Evolutionary conservation across 768 basidiomycete species (phyloP).

Genomic region (Tricholoma furcatifolium): DNA sequence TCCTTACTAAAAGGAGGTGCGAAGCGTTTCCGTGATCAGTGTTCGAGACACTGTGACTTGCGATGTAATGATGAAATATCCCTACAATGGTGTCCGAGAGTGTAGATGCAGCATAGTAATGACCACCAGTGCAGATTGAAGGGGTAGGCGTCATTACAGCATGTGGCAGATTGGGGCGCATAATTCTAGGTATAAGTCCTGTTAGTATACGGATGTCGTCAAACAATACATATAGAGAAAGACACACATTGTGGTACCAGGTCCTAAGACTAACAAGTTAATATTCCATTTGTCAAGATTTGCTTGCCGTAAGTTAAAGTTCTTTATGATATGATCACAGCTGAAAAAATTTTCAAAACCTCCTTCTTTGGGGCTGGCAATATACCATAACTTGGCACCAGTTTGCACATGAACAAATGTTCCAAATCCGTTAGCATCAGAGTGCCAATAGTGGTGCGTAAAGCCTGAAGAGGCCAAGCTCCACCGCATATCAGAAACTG

Average conservation of each 20-base stretch:
- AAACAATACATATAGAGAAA: background rate
- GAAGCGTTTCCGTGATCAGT: too few relatives aligned
- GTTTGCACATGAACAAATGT: background rate
- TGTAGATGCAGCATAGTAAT: conserved; percentile 8
- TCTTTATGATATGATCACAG: background rate
- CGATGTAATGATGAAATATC: background rate
- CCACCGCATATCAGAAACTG: background rate
- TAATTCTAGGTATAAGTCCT: too few relatives aligned
- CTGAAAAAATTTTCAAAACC: background rate
- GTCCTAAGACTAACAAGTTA: background rate
- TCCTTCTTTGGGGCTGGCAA: background rate
- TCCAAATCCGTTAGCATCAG: background rate
- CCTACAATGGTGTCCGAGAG: conserved; percentile 1
- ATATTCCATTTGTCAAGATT: conserved; percentile 1
- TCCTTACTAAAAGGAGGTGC: too few relatives aligned
- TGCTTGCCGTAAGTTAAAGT: background rate
- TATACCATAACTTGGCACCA: conserved; percentile 1
- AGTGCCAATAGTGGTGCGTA: conserved; percentile 1
- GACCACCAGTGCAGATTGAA: conserved; percentile 14
- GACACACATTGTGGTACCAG: background rate
- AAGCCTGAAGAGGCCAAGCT: background rate
- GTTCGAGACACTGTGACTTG: too few relatives aligned
- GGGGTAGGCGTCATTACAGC: conserved; percentile 1
- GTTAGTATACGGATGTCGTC: too few relatives aligned
- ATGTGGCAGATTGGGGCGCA: conserved; percentile 2